phyloP scores from a whole-genome alignment of 192 early-diverging fungal genomes.

The Phycomyces nitens region DNA sequence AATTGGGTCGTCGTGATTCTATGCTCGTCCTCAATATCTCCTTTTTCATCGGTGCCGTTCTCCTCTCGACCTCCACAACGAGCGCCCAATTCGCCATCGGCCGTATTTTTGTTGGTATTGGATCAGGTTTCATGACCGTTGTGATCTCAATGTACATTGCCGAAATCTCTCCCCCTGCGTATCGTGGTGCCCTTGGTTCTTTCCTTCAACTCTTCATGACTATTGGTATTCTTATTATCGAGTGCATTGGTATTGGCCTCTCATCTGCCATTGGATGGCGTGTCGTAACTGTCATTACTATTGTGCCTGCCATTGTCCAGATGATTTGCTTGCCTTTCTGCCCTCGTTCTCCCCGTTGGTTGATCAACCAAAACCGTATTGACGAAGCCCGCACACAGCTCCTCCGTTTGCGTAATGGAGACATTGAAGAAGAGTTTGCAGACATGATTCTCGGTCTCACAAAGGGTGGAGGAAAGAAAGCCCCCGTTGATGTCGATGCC shows the following conservation, averaged over 20 bases:
- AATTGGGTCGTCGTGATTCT: conserved; percentile 60
- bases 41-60: conserved; percentile 43
- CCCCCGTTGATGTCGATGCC: conserved; percentile 1
- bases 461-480: conserved; percentile 14
- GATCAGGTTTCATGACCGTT: conserved; percentile 54
- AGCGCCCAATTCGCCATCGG: conserved; percentile 38
- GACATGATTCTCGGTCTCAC: conserved; percentile 38
- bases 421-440: conserved; percentile 57
- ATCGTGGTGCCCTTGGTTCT: conserved; percentile 46
- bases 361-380: conserved; percentile 52
- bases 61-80: conserved; percentile 37
- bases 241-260: conserved; percentile 39
- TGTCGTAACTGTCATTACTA: conserved; percentile 40
- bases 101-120: conserved; percentile 53
- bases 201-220: conserved; percentile 57
- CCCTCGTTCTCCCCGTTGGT: conserved; percentile 67
- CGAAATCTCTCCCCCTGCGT: conserved; percentile 47
- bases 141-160: conserved; percentile 54
- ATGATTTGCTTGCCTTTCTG: conserved; percentile 55
- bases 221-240: conserved; percentile 53
- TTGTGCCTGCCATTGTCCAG: conserved; percentile 54
- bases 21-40: conserved; percentile 51
- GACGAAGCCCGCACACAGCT: conserved; percentile 62
- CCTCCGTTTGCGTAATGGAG: conserved; percentile 51
- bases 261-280: conserved; percentile 46